Evolutionary conservation across 148 eudicot species (phyloP).

Genomic region (Drosera capensis): DNA sequence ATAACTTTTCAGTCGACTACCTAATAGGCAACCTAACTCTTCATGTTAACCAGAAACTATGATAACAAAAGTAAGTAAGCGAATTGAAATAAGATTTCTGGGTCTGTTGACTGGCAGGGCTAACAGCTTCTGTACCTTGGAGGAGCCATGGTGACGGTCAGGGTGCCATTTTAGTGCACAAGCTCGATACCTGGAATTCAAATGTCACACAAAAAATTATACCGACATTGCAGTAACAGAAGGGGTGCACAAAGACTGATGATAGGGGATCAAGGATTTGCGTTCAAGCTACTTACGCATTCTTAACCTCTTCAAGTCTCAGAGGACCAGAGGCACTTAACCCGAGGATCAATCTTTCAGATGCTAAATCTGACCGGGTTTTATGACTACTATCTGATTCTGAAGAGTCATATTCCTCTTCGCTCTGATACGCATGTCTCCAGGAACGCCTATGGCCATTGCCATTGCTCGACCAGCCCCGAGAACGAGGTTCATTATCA

Average conservation of each 20-base stretch:
- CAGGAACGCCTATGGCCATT: slow-evolving; percentile 25
- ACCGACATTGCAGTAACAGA: neutral
- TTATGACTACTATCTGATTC: slow-evolving; percentile 24
- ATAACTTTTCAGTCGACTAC: too few species aligned
- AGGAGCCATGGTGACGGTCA: slow-evolving; percentile 78
- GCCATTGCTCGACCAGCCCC: slow-evolving; percentile 40
- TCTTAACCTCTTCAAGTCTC: slow-evolving; percentile 69
- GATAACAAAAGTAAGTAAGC: too few species aligned
- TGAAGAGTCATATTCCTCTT: slow-evolving; percentile 37
- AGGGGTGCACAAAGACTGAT: neutral
- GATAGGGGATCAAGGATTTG: neutral
- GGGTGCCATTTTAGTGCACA: slow-evolving; percentile 98
- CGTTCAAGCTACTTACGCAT: slow-evolving; percentile 73
- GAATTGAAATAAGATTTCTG: too few species aligned
- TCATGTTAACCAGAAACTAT: too few species aligned
- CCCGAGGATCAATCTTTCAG: slow-evolving; percentile 61
- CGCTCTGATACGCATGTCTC: slow-evolving; percentile 22
- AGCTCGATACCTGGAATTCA: slow-evolving; percentile 53
- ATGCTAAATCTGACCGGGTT: slow-evolving; percentile 20
- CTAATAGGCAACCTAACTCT: too few species aligned
- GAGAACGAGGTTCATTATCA: slow-evolving; percentile 32
- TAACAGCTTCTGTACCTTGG: slow-evolving; percentile 39
- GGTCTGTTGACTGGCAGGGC: neutral
- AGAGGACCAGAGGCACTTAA: slow-evolving; percentile 71
- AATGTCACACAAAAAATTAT: neutral